Conservation (phyloP, 75 land plant species). For the Gnetum montanum region DNA sequence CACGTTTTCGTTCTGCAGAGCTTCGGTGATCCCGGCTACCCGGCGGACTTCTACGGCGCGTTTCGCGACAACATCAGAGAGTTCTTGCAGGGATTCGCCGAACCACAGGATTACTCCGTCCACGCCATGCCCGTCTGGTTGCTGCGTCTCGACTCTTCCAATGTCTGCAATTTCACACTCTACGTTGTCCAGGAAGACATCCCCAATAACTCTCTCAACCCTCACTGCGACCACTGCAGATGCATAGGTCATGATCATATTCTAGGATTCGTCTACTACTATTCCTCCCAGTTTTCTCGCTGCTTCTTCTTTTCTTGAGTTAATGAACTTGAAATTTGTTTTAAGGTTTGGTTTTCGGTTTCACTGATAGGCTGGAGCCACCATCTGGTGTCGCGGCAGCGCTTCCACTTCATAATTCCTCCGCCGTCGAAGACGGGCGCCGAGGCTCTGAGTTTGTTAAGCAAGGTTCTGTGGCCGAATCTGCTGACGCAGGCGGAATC, state of each 20-base stretch:
- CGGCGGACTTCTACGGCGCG: constrained; percentile 38
- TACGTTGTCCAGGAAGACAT: constrained; percentile 61
- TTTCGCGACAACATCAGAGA: constrained; percentile 70
- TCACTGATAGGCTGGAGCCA: constrained; percentile 87
- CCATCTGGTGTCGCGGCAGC: constrained; percentile 63
- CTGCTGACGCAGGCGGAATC: constrained; percentile 23
- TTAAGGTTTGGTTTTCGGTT: not conserved
- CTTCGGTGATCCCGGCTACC: constrained; percentile 44
- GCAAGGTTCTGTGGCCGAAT: too few species aligned
- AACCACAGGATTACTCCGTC: constrained; percentile 18
- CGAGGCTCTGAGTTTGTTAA: constrained; percentile 20
- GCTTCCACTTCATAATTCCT: constrained; percentile 83
- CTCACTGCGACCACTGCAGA: constrained; percentile 73
- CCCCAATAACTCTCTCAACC: constrained; percentile 12
- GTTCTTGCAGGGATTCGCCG: constrained; percentile 53
- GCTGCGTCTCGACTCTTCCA: constrained; percentile 36
- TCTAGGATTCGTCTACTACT: not conserved
- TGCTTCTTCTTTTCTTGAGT: not conserved
- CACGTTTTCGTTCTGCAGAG: constrained; percentile 32
- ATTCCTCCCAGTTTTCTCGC: not conserved
- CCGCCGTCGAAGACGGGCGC: constrained; percentile 36
- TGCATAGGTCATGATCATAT: constrained; percentile 45
- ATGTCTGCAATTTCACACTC: constrained; percentile 30
- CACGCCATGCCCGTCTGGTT: constrained; percentile 59
- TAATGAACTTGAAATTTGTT: not conserved